phyloP scores from a whole-genome alignment of 1,139 yeast species.

The Arxiozyma bovina region DNA sequence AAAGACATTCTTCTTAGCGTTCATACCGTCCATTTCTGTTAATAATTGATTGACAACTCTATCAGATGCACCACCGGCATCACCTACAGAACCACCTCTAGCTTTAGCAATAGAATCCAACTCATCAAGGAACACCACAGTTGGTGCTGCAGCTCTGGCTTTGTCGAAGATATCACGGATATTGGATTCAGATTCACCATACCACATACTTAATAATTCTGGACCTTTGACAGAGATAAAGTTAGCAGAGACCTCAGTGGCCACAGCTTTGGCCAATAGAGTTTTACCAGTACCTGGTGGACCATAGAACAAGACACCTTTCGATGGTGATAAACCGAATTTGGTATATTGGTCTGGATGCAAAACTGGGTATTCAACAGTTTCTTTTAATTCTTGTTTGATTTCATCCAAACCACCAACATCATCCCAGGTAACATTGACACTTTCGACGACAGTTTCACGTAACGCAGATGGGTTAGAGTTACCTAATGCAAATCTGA shows the following conservation, averaged over 20 bases:
- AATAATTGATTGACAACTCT: constrained; percentile 96
- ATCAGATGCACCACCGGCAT: constrained; percentile 97
- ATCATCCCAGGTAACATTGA: constrained; percentile 83
- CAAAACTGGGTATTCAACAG: constrained; percentile 96
- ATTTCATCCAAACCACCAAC: constrained; percentile 92
- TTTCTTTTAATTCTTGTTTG: constrained; percentile 94
- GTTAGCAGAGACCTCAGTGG: constrained; percentile 94
- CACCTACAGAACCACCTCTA: constrained; percentile 88
- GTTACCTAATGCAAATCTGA: constrained; percentile 93
- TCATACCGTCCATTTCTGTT: constrained; percentile 99
- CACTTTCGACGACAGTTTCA: constrained; percentile 98
- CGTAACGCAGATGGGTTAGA: constrained; percentile 98
- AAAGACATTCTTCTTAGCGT: constrained; percentile 95
- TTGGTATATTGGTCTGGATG: constrained; percentile 98
- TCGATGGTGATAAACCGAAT: constrained; percentile 93
- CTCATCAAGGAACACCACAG: constrained; percentile 95
- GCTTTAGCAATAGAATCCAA: constrained; percentile 96
- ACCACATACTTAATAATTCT: constrained; percentile 96
- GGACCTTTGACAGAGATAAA: constrained; percentile 97
- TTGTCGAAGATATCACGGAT: constrained; percentile 96
- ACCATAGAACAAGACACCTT: constrained; percentile 97
- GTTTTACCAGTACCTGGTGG: constrained; percentile 99
- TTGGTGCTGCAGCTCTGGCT: constrained; percentile 98
- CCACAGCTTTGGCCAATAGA: constrained; percentile 93
- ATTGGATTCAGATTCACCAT: constrained; percentile 96